Evolutionary conservation across 75 land plant genomes (phyloP).

Genomic region (Cupressus sempervirens): DNA sequence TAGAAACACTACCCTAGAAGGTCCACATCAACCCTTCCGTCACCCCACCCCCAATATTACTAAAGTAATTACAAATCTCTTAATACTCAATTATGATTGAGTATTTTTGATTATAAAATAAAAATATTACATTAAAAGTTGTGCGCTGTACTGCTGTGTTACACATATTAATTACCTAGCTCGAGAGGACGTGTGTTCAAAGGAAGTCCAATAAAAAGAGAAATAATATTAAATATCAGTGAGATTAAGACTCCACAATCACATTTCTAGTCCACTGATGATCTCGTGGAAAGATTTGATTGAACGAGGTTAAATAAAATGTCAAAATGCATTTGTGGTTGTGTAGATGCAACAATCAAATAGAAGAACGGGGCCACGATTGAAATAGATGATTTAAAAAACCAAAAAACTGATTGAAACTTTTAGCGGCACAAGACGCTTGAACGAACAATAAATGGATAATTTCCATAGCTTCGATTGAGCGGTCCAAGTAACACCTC

Average conservation of each 20-base stretch:
- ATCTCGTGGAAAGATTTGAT: neutral
- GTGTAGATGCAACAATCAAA: neutral
- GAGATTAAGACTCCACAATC: neutral
- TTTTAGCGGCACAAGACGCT: neutral
- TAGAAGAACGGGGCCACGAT: neutral
- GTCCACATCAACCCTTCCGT: too few relatives aligned
- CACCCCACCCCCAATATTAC: too few relatives aligned
- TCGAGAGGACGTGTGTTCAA: too few relatives aligned
- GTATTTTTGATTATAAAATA: too few relatives aligned
- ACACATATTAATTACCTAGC: too few relatives aligned
- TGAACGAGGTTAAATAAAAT: neutral
- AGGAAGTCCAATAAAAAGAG: too few relatives aligned
- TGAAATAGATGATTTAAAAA: neutral
- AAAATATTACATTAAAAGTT: too few relatives aligned
- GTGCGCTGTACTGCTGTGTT: too few relatives aligned
- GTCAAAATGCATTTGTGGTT: neutral
- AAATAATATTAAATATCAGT: too few relatives aligned
- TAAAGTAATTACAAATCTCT: too few relatives aligned
- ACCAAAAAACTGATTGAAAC: neutral
- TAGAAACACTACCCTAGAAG: too few relatives aligned
- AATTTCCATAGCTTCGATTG: neutral
- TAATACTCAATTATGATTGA: too few relatives aligned
- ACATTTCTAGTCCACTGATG: neutral
- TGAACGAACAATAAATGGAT: neutral
- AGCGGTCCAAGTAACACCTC: neutral